phyloP scores from a whole-genome alignment of 2,329 filamentous ascomycete species.

The Aspergillus sp. region DNA sequence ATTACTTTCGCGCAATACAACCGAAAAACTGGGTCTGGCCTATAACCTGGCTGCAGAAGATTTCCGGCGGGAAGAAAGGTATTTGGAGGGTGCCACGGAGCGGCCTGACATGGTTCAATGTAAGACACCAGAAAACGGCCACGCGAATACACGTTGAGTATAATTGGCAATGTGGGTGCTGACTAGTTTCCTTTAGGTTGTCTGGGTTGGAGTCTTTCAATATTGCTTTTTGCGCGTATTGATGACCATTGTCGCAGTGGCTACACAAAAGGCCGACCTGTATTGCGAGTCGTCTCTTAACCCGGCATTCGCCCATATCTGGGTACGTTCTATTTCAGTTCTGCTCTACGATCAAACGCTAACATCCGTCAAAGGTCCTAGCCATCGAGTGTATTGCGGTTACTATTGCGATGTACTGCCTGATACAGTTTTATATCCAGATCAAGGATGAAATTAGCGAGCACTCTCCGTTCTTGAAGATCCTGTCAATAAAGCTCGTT shows the following conservation, averaged over 20 bases:
- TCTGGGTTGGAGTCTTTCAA: conserved; percentile 80
- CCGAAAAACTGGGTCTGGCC: conserved; percentile 75
- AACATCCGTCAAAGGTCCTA: conserved; percentile 51
- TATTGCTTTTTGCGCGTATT: conserved; percentile 79
- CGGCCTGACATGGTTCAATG: conserved; percentile 87
- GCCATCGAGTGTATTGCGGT: conserved; percentile 71
- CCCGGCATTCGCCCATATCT: conserved; percentile 79
- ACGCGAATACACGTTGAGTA: neutral
- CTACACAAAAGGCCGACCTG: conserved; percentile 65
- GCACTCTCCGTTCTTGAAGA: conserved; percentile 74
- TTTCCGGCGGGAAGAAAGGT: conserved; percentile 68
- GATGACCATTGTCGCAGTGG: conserved; percentile 75
- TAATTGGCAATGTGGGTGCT: neutral
- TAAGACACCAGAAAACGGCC: conserved; percentile 26
- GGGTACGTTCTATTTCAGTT: conserved; percentile 55
- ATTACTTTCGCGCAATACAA: conserved; percentile 70
- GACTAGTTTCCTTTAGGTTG: conserved; percentile 23
- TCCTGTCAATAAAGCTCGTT: conserved; percentile 83
- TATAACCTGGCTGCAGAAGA: conserved; percentile 67
- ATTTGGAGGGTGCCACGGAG: conserved; percentile 73
- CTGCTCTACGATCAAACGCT: neutral
- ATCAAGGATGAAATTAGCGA: conserved; percentile 66
- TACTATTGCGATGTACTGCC: conserved; percentile 81
- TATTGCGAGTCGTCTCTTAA: conserved; percentile 80
- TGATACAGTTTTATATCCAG: conserved; percentile 85